Evolutionary conservation across 2,329 filamentous ascomycete species (phyloP).

Genomic region (Phyllosticta ampelicida): DNA sequence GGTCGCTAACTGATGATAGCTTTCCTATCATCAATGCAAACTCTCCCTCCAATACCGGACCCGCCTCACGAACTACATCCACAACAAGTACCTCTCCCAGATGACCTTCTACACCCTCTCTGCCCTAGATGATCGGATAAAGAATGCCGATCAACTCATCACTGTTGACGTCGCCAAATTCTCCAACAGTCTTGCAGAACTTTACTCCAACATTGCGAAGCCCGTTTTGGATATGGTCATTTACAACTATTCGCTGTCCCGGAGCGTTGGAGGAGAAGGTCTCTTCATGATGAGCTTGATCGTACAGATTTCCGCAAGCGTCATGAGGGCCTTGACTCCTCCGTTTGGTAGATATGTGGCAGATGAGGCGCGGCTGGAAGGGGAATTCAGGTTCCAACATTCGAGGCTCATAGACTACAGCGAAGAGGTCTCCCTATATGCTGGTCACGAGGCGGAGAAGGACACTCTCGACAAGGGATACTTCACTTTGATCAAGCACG

Average conservation of each 20-base stretch:
- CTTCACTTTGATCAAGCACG: conserved; percentile 97
- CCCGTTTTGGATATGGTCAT: conserved; percentile 91
- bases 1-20: conserved; percentile 37
- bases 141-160: conserved; percentile 95
- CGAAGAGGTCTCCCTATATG: conserved; percentile 88
- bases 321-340: conserved; percentile 89
- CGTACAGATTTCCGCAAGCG: conserved; percentile 81
- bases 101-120: conserved; percentile 97
- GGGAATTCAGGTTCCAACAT: conserved; percentile 93
- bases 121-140: conserved; percentile 91
- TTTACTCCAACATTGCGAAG: conserved; percentile 95
- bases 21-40: conserved; percentile 94
- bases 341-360: conserved; percentile 97
- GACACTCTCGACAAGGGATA: conserved; percentile 96
- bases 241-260: conserved; percentile 88
- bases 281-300: conserved; percentile 91
- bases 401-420: conserved; percentile 90
- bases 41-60: conserved; percentile 88
- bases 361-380: conserved; percentile 86
- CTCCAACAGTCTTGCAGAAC: conserved; percentile 83
- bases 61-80: conserved; percentile 84
- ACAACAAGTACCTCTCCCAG: conserved; percentile 91
- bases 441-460: conserved; percentile 87
- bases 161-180: conserved; percentile 95
- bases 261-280: conserved; percentile 91